Evolutionary conservation across 2,329 filamentous ascomycete genomes (phyloP), one percentile per base, ranked within the genome.

Genomic region (Trichoderma breve): DNA sequence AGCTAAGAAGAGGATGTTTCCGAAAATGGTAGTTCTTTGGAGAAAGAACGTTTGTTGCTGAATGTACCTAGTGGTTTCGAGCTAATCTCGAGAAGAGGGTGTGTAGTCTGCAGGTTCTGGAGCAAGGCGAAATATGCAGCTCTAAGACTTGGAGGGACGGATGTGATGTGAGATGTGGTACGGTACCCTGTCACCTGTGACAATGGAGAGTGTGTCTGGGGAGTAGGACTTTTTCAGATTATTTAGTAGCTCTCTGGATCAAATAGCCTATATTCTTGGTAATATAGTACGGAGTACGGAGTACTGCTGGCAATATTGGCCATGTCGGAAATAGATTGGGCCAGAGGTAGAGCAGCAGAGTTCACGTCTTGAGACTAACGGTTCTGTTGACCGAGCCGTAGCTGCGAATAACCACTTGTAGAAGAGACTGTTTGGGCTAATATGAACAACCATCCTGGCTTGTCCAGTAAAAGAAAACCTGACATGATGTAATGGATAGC

Each of bases 11-110:
- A 62, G n/a, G 21, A 55, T 55, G 21, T 34, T 55, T 66, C 63
- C 63, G 15, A 55, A 66, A 39, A 8, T 3, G 30, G 63, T 55
- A 66, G 47, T 55, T 66, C 30, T 30, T 66, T 53, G 30, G 63
- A 66, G 63, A 66, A 36, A n/a, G 47, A n/a, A 4, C 1, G n/a
- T 24, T 3, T 55, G 47, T 66, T 55, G 47, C 3, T 18, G 36
- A 8, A 3, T 18, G 0, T 8, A 24, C 24, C 24, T 24, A 47
- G 11, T 28, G 30, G 5, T 12, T 53, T 43, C 3, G 62, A 24
- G 11, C 21, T 24, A 53, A 24, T 53, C 11, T 21, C 3, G 11
- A 53, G n/a, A 24, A 53, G 21, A 24, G 47, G 21, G 47, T 24
- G 47, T 53, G 47, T 3, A 53, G 4, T 14, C 47, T n/a, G 43